Percentiles rank a stretch among this genome's conserved stretches.
phyloP scores from a whole-genome alignment of 2,329 filamentous ascomycete genomes.

The Parafenestella ontariensis region DNA sequence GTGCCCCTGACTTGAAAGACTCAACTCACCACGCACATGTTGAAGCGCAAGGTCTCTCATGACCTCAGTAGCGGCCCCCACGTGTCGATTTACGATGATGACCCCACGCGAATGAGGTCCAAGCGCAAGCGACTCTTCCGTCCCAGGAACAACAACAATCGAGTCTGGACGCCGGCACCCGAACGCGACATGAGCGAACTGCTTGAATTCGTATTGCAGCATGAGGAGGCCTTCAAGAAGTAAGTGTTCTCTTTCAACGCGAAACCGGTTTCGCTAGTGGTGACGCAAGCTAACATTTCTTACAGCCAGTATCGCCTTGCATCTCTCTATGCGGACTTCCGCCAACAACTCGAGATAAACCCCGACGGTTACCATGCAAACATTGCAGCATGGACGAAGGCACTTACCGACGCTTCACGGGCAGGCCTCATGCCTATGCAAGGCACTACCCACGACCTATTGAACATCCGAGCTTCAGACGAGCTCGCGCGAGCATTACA shows the following conservation, averaged over 20 bases:
- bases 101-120: conserved; percentile 24
- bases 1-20: not conserved
- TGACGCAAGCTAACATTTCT: conserved; percentile 16
- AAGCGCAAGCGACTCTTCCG: conserved; percentile 34
- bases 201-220: conserved; percentile 63
- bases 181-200: conserved; percentile 67
- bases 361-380: conserved; percentile 87
- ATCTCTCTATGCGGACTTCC: conserved; percentile 89
- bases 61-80: conserved; percentile 22
- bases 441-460: conserved; percentile 52
- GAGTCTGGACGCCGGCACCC: conserved; percentile 21
- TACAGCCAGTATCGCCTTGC: conserved; percentile 73
- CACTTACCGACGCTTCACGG: conserved; percentile 71
- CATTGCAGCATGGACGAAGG: conserved; percentile 77
- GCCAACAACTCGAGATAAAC: conserved; percentile 74
- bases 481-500: conserved; percentile 75
- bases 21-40: conserved; percentile 16
- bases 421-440: conserved; percentile 64
- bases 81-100: conserved; percentile 29
- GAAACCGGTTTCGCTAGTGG: too few species aligned
- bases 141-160: conserved; percentile 23
- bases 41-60: conserved; percentile 33
- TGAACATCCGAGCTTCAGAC: conserved; percentile 63
- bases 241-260: too few species aligned
- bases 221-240: conserved; percentile 60